Base-by-base conservation (phyloP, 2,329 filamentous ascomycete genomes). In the Berkeleyomyces basicola region DNA sequence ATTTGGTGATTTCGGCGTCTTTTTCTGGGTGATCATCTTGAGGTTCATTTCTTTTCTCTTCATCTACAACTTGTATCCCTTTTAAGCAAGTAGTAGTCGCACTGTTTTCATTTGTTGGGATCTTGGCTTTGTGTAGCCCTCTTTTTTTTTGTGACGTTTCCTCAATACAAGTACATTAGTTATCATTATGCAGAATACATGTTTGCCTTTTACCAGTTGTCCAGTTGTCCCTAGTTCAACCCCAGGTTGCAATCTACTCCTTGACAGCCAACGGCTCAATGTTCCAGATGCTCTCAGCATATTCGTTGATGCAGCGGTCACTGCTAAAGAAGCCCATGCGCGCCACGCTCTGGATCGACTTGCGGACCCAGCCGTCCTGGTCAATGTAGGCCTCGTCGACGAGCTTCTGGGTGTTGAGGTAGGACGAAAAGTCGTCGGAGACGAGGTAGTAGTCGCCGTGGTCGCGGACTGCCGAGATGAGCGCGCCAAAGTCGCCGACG, bases 401-500 rank as follows among this genome's bases (percentile, higher is more conserved):
- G 62, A 96, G 80, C 64, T 83, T 80, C 67, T 99, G 93, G 6
- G 93, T 96, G 74, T 92, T 84, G 69, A 95, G 78, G 76, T 99
- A 99, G 71, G 87, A 92, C 75, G 89, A 84, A 81, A 99, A 99
- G 74, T 99, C 93, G 71, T 99, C 93, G 46, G 90, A 96, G 58
- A 97, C 91, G 39, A 99, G 83, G 74, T 99, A 99, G 78, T 95
- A 97, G 73, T 99, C 93, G 46, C 93, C 91, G 67, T 97, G 93
- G 65, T 96, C 87, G 66, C 87, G 84, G 67, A 99, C 91, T 7
- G 89, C 87, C 67, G 86, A 83, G 67, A 95, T 82, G 67, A 99
- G 80, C 39, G 88, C 87, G n/a, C 81, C 79, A 74, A 97, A 99
- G 70, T 88, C 81, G 60, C 82, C 76, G 0, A 85, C 78, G 63